Evolutionary conservation across 768 basidiomycete species (phyloP).

Genomic region (Podaxis sp.): DNA sequence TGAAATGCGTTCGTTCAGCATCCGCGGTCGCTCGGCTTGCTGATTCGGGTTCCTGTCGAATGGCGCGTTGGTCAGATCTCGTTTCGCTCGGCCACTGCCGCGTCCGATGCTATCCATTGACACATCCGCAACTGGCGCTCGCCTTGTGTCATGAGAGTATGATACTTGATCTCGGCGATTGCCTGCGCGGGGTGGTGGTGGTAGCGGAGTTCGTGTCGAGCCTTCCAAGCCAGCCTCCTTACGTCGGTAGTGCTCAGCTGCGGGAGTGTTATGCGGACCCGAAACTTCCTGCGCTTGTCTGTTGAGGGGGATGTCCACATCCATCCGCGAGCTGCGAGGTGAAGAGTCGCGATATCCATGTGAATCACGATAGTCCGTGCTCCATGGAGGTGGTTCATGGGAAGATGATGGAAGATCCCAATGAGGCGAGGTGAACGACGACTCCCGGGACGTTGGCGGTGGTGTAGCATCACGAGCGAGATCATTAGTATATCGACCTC

Average conservation of each 20-base stretch:
- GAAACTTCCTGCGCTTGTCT: not conserved
- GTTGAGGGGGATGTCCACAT: not conserved
- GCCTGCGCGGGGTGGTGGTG: not conserved
- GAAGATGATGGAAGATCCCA: constrained; percentile 2
- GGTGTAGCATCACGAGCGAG: not conserved
- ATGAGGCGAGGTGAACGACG: constrained; percentile 3
- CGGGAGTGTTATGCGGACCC: not conserved
- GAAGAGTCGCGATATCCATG: not conserved
- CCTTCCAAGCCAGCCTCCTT: not conserved
- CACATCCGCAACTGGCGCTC: not conserved
- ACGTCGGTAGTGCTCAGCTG: constrained; percentile 1
- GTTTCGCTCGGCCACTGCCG: not conserved
- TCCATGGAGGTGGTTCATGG: constrained; percentile 2
- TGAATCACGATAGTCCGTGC: not conserved
- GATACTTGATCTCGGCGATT: constrained; percentile 2
- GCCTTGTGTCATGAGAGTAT: not conserved
- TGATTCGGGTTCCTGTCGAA: not conserved
- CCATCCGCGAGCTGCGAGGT: not conserved
- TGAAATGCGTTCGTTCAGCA: constrained; percentile 4
- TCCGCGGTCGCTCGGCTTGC: not conserved
- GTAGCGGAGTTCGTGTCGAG: not conserved
- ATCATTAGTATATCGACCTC: not conserved
- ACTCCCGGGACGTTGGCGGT: not conserved
- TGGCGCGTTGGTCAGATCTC: not conserved
- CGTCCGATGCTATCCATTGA: not conserved